phyloP scores from a whole-genome alignment of 495 filamentous ascomycete species.

The Aspergillus hancockii region DNA sequence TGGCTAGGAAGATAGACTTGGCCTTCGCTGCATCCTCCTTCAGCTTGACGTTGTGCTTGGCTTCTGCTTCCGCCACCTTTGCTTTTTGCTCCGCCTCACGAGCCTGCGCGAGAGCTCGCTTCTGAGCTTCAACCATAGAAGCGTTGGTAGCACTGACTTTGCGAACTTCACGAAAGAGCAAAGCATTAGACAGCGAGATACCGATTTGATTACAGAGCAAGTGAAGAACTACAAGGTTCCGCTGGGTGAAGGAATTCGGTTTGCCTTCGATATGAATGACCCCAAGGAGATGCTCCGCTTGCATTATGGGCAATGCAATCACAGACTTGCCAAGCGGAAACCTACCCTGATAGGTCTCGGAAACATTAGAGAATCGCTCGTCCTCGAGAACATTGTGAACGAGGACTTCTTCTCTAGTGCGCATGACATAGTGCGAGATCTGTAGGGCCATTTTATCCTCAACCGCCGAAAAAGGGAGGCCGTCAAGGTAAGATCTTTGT shows the following conservation, averaged over 20 bases:
- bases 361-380: conserved; percentile 83
- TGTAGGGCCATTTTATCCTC: conserved; percentile 72
- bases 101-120: conserved; percentile 75
- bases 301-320: conserved; percentile 82
- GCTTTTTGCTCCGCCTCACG: conserved; percentile 81
- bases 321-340: conserved; percentile 74
- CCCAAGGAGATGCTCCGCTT: conserved; percentile 75
- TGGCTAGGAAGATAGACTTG: conserved; percentile 90
- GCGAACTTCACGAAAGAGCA: conserved; percentile 78
- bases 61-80: conserved; percentile 77
- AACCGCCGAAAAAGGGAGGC: conserved; percentile 63
- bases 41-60: conserved; percentile 81
- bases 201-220: conserved; percentile 87
- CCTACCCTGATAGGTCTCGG: conserved; percentile 64
- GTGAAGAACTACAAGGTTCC: conserved; percentile 82
- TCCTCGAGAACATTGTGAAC: conserved; percentile 80
- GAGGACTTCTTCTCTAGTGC: conserved; percentile 82
- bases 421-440: conserved; percentile 77
- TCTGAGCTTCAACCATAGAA: conserved; percentile 87
- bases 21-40: conserved; percentile 90
- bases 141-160: conserved; percentile 79
- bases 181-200: conserved; percentile 83
- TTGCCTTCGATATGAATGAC: conserved; percentile 85
- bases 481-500: conserved; percentile 53
- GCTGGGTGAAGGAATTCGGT: conserved; percentile 82